Base-by-base conservation (phyloP, 2,329 filamentous ascomycete species). In the Arachnopeziza araneosa region DNA sequence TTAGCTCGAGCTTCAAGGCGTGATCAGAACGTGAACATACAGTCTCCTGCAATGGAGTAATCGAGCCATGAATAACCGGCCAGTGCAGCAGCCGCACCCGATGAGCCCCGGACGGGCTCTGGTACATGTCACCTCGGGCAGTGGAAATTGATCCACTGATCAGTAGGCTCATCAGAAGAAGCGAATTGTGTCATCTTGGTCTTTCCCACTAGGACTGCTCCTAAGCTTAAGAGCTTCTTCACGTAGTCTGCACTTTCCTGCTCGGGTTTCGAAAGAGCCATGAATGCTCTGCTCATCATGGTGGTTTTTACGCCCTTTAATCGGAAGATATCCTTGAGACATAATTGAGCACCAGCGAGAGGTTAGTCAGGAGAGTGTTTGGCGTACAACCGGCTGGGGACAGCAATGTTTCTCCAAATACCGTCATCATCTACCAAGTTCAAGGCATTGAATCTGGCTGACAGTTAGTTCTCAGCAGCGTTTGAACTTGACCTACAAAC, bases 251-350 rank as follows among this genome's bases (percentile, higher is more conserved):
- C 74, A 0, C 77, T 67, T 0, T 81, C 79, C 1, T 80, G 84
- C 36, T 44, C 2, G 65, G 67, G 1, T 72, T 75, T 0, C 76
- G 73, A 3, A 75, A 86, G 69, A 30, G 78, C 72, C 21, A 78
- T 78, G 77, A 80, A 88, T 1, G 83, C 79, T 36, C 80, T 74
- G 57, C 83, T 85, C 0, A 83, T 84, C 32, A 80, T 74, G 0
- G 77, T 77, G 0, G 82, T 86, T 9, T 75, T 75, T 0, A 85
- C 70, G 1, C 85, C 85, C 30, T 77, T 75, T 36, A 86, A 69
- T 62, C 83, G 75, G 66, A 78, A 83, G 52, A 85, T 82, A 61
- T 87, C 84, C 70, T 87, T 87, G 58, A 87, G 76, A 0, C 79
- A 83, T 0, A 87, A 70, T 9, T 84, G 2, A 79, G 70, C 74